Percentiles rank a stretch among this genome's conserved stretches.
These are phyloP conservation scores for Daedalea quercina DNA, from an alignment of 768 basidiomycete species.

Conservation along the genomic window DNA sequence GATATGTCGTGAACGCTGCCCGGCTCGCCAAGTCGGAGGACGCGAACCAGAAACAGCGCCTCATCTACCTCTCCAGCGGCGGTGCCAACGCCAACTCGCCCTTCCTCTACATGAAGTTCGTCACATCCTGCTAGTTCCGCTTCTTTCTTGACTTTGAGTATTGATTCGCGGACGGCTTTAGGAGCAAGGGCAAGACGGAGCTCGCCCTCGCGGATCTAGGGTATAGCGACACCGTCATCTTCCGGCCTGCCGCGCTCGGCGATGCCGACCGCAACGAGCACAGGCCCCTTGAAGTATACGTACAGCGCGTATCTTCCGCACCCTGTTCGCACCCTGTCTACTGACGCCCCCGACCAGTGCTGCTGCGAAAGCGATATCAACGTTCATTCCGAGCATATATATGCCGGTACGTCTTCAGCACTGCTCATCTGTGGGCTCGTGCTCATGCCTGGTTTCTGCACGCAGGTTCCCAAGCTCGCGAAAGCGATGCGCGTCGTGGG, in stretches of 20 bases:
- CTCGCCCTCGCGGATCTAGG: conserved; percentile 57
- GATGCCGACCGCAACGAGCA: conserved; percentile 38
- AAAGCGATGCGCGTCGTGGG: conserved; percentile 51
- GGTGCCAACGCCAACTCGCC: conserved; percentile 43
- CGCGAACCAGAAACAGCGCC: conserved; percentile 40
- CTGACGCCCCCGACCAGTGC: neutral
- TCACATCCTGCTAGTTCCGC: neutral
- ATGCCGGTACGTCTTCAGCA: neutral
- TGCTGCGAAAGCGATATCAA: neutral
- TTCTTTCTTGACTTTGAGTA: neutral
- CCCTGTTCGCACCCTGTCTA: too few relatives aligned
- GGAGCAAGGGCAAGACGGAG: conserved; percentile 75
- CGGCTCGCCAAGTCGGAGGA: conserved; percentile 50
- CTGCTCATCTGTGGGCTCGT: neutral
- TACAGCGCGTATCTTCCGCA: too few relatives aligned
- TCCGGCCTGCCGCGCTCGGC: conserved; percentile 53
- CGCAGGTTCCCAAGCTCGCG: conserved; percentile 45
- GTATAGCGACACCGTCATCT: conserved; percentile 64
- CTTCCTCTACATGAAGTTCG: conserved; percentile 47
- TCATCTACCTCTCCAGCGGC: conserved; percentile 67
- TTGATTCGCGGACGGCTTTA: conserved; percentile 17
- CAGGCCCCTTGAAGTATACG: conserved; percentile 32
- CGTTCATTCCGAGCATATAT: conserved; percentile 4
- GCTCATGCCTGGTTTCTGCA: neutral
- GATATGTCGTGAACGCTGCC: conserved; percentile 73